A percentile compares a stretch with the other conserved stretches of the same genome.
These are phyloP conservation scores for Coemansia guatemalensis DNA, from an alignment of 192 early-diverging fungal species.

Conservation along the genomic window DNA sequence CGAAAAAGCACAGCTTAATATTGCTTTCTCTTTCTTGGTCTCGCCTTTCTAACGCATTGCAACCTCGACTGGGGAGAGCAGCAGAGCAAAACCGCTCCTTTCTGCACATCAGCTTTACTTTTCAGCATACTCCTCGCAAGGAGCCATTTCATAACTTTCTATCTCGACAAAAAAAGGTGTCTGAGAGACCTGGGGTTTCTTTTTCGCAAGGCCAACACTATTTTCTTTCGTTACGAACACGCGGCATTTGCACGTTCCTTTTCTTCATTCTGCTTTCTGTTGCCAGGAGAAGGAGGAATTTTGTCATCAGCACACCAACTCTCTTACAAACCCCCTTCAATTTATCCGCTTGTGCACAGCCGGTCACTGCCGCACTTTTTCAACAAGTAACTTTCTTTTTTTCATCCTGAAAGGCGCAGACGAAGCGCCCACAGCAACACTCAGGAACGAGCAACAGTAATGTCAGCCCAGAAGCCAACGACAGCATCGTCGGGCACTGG, in stretches of 20 bases:
- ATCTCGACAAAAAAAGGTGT: neutral
- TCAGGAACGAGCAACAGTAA: conserved; percentile 22
- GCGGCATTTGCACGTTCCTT: neutral
- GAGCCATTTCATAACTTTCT: neutral
- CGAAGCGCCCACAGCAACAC: neutral
- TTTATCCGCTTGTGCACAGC: neutral
- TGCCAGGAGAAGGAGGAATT: neutral
- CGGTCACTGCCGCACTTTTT: neutral
- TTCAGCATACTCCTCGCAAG: neutral
- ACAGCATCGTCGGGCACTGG: conserved; percentile 15
- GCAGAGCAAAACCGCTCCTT: neutral
- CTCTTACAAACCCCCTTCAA: neutral
- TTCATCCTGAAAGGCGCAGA: neutral
- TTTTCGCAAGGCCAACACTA: conserved; percentile 2
- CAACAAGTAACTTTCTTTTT: neutral
- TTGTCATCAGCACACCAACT: neutral
- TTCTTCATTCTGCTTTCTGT: conserved; percentile 3
- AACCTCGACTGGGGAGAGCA: conserved; percentile 1
- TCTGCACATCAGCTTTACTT: conserved; percentile 3
- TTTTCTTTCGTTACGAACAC: conserved; percentile 1
- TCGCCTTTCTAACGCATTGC: neutral
- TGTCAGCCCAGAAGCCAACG: conserved; percentile 31
- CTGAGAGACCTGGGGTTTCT: conserved; percentile 4
- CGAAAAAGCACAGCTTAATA: neutral
- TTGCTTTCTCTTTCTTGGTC: conserved; percentile 3